phyloP scores from a whole-genome alignment of 495 filamentous ascomycete species.

The Penicillium tannophilum region DNA sequence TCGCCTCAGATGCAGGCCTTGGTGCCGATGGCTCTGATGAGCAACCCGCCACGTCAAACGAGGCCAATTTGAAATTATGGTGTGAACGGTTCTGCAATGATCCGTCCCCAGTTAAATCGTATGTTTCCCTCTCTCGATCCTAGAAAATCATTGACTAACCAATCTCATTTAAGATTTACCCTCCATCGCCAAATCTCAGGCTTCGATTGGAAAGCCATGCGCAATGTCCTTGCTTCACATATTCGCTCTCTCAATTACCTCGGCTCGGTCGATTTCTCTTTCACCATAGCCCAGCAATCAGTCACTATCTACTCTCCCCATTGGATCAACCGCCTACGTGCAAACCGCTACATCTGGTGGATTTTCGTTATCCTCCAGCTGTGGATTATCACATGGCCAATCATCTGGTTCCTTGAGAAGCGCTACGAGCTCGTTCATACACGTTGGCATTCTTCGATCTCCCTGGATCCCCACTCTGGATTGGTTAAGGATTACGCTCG shows the following conservation, averaged over 20 bases:
- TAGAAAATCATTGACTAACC: background rate
- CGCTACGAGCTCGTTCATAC: conserved; percentile 41
- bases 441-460: conserved; percentile 35
- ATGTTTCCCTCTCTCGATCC: conserved; percentile 3
- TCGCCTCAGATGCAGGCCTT: conserved; percentile 9
- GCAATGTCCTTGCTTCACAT: conserved; percentile 37
- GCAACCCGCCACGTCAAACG: background rate
- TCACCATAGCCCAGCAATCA: conserved; percentile 26
- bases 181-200: conserved; percentile 38
- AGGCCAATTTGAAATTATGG: conserved; percentile 36
- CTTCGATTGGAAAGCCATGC: conserved; percentile 35
- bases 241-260: conserved; percentile 47
- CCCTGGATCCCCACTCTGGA: conserved; percentile 9
- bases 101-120: conserved; percentile 45
- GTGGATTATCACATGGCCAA: conserved; percentile 48
- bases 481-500: conserved; percentile 29
- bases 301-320: conserved; percentile 50
- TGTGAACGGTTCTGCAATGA: conserved; percentile 45
- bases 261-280: conserved; percentile 32
- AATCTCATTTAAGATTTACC: conserved; percentile 35
- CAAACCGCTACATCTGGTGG: conserved; percentile 41
- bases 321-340: conserved; percentile 47
- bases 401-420: conserved; percentile 45
- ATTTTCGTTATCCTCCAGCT: conserved; percentile 43
- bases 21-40: background rate